phyloP scores from a whole-genome alignment of 2,329 filamentous ascomycete genomes.

The Penicillium sp. region DNA sequence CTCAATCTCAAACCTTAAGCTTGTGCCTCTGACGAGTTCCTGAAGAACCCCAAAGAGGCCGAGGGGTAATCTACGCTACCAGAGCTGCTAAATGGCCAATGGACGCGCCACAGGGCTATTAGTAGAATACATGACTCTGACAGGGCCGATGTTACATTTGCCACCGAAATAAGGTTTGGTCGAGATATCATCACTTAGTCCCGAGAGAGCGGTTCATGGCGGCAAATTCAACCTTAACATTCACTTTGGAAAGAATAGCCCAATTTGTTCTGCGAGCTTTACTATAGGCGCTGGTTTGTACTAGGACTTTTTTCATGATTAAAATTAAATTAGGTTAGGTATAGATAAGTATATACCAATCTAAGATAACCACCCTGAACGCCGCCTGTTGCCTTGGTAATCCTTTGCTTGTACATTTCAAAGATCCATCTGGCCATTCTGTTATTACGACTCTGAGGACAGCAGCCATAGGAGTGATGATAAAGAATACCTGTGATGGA shows the following conservation, averaged over 20 bases:
- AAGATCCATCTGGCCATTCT: background rate
- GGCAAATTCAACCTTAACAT: background rate
- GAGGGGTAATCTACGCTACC: background rate
- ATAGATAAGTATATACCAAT: constrained; percentile 14
- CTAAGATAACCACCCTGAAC: constrained; percentile 16
- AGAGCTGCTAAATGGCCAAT: background rate
- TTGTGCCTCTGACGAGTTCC: constrained; percentile 10
- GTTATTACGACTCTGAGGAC: constrained; percentile 1
- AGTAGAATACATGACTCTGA: constrained; percentile 10
- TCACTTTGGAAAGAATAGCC: background rate
- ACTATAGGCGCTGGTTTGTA: too few species aligned
- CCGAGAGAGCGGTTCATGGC: background rate
- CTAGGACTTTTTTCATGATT: constrained; percentile 11
- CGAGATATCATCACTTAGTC: constrained; percentile 13
- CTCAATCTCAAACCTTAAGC: constrained; percentile 6
- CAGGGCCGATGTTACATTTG: constrained; percentile 17
- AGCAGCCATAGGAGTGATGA: constrained; percentile 10
- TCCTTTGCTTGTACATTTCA: background rate
- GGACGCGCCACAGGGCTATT: constrained; percentile 7
- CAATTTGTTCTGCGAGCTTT: too few species aligned
- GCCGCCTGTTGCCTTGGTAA: constrained; percentile 10
- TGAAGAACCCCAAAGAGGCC: background rate
- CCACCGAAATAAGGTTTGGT: constrained; percentile 18
- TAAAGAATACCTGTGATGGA: background rate
- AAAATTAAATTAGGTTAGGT: constrained; percentile 21